These are phyloP conservation scores for Magnusiomyces starmeri DNA, from an alignment of 1,139 yeast species.

Conservation along the genomic window DNA sequence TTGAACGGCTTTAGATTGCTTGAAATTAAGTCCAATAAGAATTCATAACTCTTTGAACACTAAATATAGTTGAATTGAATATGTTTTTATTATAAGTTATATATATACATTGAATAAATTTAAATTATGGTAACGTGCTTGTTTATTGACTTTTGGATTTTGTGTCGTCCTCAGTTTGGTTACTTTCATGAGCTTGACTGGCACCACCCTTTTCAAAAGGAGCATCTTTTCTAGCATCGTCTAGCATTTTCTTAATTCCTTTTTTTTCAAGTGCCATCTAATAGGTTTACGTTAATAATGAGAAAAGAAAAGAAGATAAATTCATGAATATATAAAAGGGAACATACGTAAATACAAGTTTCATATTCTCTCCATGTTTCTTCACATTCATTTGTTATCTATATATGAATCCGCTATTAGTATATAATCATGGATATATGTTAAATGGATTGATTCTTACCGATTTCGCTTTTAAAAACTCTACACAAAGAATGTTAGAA, in stretches of 20 bases:
- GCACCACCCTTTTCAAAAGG: constrained; percentile 17
- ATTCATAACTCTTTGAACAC: too few species aligned
- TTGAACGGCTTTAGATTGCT: constrained; percentile 19
- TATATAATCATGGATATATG: too few species aligned
- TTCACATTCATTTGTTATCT: constrained; percentile 78
- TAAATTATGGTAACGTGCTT: background rate
- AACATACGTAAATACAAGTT: constrained; percentile 63
- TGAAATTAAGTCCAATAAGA: too few species aligned
- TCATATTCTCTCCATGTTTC: constrained; percentile 84
- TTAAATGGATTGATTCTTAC: constrained; percentile 21
- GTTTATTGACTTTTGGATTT: too few species aligned
- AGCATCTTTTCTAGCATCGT: constrained; percentile 16
- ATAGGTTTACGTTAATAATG: constrained; percentile 11
- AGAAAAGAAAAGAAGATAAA: background rate
- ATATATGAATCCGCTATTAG: too few species aligned
- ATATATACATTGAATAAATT: background rate
- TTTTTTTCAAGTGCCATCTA: constrained; percentile 57
- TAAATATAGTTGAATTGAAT: background rate
- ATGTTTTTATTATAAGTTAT: background rate
- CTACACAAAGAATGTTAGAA: constrained; percentile 19
- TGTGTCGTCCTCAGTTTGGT: background rate
- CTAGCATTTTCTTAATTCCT: constrained; percentile 63
- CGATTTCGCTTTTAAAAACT: constrained; percentile 61
- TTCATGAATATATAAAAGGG: background rate
- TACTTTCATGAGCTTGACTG: constrained; percentile 8